A percentile compares a stretch with the other conserved stretches of the same genome.
These are phyloP conservation scores for Magnolia kwangsiensis DNA, from an alignment of 164 flowering plant genomes.

Conservation along the genomic window DNA sequence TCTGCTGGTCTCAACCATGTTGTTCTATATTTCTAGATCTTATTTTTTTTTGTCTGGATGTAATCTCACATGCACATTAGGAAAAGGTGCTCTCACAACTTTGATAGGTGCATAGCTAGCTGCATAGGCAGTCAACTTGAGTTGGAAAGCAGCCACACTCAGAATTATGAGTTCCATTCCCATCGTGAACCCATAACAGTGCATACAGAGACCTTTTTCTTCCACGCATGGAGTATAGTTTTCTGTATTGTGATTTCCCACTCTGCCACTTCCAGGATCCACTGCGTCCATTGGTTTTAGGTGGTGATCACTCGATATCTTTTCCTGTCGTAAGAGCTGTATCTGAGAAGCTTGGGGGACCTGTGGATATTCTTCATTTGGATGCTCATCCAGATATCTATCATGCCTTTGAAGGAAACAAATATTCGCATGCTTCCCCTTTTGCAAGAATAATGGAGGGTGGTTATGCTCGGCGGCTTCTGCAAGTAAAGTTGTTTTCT, in stretches of 20 bases:
- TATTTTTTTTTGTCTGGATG: background rate
- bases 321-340: slow-evolving; percentile 93
- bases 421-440: slow-evolving; percentile 95
- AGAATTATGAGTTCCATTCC: background rate
- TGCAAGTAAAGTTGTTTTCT: slow-evolving; percentile 52
- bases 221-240: background rate
- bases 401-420: slow-evolving; percentile 89
- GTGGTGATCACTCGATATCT: slow-evolving; percentile 98
- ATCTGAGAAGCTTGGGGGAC: slow-evolving; percentile 96
- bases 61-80: background rate
- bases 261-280: slow-evolving; percentile 54
- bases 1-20: background rate
- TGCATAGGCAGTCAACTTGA: too few species aligned
- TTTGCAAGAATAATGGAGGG: slow-evolving; percentile 99
- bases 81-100: background rate
- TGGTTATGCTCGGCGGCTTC: slow-evolving; percentile 89
- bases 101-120: too few species aligned
- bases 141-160: too few species aligned
- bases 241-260: background rate
- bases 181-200: background rate
- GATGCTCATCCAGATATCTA: slow-evolving; percentile 99
- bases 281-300: slow-evolving; percentile 83
- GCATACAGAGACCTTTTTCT: background rate
- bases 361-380: slow-evolving; percentile 92
- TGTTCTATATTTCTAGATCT: background rate